Conservation (phyloP, 23 red algal genomes). For the Porphyridium purpureum region DNA sequence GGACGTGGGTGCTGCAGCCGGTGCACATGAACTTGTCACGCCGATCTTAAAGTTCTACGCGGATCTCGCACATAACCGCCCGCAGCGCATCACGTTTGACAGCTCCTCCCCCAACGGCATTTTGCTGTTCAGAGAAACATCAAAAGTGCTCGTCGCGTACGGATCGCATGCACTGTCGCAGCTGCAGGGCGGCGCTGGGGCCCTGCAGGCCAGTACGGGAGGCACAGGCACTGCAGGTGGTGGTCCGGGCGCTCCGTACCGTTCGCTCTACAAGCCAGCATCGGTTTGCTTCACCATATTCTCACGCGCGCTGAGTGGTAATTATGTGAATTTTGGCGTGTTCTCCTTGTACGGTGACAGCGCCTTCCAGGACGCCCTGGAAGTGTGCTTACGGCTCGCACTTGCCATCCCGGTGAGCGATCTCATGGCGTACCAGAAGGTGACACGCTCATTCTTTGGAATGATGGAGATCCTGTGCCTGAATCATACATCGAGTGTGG, state of each 20-base stretch:
- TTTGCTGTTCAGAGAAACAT: slow-evolving; percentile 58
- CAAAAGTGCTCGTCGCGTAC: slow-evolving; percentile 54
- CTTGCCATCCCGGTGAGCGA: slow-evolving; percentile 38
- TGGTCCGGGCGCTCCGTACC: slow-evolving; percentile 19
- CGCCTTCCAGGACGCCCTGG: slow-evolving; percentile 43
- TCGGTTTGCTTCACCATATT: slow-evolving; percentile 51
- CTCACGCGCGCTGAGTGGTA: slow-evolving; percentile 32
- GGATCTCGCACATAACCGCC: slow-evolving; percentile 50
- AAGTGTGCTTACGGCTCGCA: slow-evolving; percentile 30
- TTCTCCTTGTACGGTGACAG: slow-evolving; percentile 62
- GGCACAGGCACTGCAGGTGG: slow-evolving; percentile 12
- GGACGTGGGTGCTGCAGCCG: slow-evolving; percentile 48
- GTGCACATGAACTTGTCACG: slow-evolving; percentile 26
- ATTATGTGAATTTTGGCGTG: slow-evolving; percentile 77
- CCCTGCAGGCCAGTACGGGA: no score
- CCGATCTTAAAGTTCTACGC: slow-evolving; percentile 48
- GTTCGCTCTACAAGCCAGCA: slow-evolving; percentile 44
- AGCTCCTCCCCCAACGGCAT: slow-evolving; percentile 59
- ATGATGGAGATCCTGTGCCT: slow-evolving; percentile 39
- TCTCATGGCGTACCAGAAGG: slow-evolving; percentile 57
- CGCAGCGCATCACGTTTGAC: slow-evolving; percentile 60
- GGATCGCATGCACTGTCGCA: slow-evolving; percentile 28
- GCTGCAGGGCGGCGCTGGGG: slow-evolving; percentile 26
- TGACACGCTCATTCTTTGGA: slow-evolving; percentile 38
- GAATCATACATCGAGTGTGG: slow-evolving; percentile 35